These are phyloP conservation scores for Rhizopus microsporus DNA, from an alignment of 371 early-diverging fungal genomes.

Conservation along the genomic window DNA sequence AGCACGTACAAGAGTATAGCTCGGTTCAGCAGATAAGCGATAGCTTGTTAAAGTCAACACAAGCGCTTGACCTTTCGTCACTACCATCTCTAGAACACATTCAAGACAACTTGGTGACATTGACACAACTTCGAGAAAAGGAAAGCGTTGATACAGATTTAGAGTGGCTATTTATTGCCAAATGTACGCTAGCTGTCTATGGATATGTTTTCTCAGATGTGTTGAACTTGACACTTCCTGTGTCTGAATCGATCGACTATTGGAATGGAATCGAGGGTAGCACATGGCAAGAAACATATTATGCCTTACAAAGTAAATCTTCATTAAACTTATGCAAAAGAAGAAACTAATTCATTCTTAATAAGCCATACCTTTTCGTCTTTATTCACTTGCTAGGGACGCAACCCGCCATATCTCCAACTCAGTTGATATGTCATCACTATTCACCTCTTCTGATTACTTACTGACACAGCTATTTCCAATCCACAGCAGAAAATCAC, in stretches of 20 bases:
- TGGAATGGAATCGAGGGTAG: slow-evolving; percentile 68
- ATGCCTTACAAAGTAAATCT: slow-evolving; percentile 59
- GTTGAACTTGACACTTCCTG: slow-evolving; percentile 62
- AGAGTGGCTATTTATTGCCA: slow-evolving; percentile 60
- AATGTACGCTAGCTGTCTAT: slow-evolving; percentile 61
- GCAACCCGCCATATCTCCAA: slow-evolving; percentile 17
- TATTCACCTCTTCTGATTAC: slow-evolving; percentile 30
- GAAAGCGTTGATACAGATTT: slow-evolving; percentile 24
- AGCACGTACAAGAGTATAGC: slow-evolving; percentile 1
- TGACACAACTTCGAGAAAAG: neutral
- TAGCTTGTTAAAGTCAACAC: slow-evolving; percentile 28
- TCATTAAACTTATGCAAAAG: neutral
- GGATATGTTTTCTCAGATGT: slow-evolving; percentile 61
- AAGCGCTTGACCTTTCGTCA: slow-evolving; percentile 29
- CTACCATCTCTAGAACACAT: slow-evolving; percentile 26
- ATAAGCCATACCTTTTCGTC: slow-evolving; percentile 51
- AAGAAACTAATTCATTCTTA: neutral
- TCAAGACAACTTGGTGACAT: slow-evolving; percentile 22
- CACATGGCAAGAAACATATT: slow-evolving; percentile 44
- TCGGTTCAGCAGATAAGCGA: slow-evolving; percentile 11
- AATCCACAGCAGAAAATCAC: slow-evolving; percentile 10
- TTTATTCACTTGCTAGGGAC: slow-evolving; percentile 33
- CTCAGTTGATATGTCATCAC: slow-evolving; percentile 9
- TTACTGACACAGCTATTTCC: slow-evolving; percentile 41
- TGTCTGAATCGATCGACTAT: slow-evolving; percentile 67